Conservation (phyloP, 805 yeast species). For the Cyberlindnera bimundalis region DNA sequence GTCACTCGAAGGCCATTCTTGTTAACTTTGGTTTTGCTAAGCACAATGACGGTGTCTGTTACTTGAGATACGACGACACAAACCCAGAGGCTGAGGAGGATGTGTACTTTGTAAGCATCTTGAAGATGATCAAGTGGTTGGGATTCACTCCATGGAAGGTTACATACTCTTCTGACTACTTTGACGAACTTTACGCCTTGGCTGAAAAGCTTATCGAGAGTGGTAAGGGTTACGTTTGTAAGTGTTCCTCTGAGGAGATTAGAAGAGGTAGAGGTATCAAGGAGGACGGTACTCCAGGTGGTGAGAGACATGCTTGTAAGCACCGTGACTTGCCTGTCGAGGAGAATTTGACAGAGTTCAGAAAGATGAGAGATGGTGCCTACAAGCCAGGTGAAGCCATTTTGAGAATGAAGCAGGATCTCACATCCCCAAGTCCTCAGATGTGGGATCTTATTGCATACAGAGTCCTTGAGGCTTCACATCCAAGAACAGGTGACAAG, state of each 20-base stretch:
- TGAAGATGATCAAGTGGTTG: slow-evolving; percentile 85
- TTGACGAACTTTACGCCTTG: slow-evolving; percentile 80
- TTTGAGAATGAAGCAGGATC: slow-evolving; percentile 94
- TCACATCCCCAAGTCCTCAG: slow-evolving; percentile 89
- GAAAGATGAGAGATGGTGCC: slow-evolving; percentile 87
- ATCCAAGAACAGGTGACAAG: slow-evolving; percentile 93
- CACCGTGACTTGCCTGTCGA: slow-evolving; percentile 71
- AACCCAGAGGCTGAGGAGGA: slow-evolving; percentile 99
- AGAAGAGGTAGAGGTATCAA: slow-evolving; percentile 86
- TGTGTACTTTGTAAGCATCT: slow-evolving; percentile 77
- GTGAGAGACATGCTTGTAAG: slow-evolving; percentile 79
- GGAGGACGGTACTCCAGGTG: slow-evolving; percentile 91
- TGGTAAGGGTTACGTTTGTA: slow-evolving; percentile 87
- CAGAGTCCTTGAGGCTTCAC: slow-evolving; percentile 87
- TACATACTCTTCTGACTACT: slow-evolving; percentile 95
- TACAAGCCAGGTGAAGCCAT: slow-evolving; percentile 91
- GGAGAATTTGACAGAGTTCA: slow-evolving; percentile 73
- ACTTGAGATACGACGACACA: slow-evolving; percentile 93
- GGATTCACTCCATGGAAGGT: slow-evolving; percentile 93
- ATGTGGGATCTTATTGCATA: slow-evolving; percentile 99
- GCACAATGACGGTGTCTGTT: slow-evolving; percentile 80
- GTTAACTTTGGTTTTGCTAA: slow-evolving; percentile 97
- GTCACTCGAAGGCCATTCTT: slow-evolving; percentile 97
- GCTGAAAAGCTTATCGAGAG: slow-evolving; percentile 76
- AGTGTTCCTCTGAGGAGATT: slow-evolving; percentile 89